Conservation (phyloP, 306 rosid species). For the Albizia julibrissin region DNA sequence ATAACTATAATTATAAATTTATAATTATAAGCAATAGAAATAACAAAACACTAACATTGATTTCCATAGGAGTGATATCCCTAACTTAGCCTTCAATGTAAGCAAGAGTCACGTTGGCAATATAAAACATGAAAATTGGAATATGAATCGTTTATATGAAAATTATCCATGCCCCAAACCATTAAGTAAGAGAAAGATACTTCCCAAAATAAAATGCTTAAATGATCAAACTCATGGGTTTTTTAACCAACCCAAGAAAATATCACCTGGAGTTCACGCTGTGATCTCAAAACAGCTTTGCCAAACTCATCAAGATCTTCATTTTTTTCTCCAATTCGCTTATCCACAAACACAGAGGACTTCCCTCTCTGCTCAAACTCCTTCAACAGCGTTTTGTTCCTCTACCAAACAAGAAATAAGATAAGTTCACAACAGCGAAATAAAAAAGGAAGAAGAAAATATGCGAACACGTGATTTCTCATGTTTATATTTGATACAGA, state of each 20-base stretch:
- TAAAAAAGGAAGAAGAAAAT: neutral
- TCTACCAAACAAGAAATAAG: slow-evolving; percentile 42
- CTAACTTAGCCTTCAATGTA: neutral
- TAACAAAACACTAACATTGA: neutral
- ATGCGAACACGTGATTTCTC: neutral
- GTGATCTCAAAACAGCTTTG: slow-evolving; percentile 79
- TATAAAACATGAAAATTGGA: neutral
- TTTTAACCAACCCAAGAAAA: neutral
- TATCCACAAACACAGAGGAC: slow-evolving; percentile 67
- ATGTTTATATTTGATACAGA: neutral
- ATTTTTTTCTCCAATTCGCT: slow-evolving; percentile 77
- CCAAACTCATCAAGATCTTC: slow-evolving; percentile 78
- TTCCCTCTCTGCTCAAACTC: slow-evolving; percentile 73
- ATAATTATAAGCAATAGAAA: too few relatives aligned
- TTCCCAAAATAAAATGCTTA: neutral
- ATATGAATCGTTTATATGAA: neutral
- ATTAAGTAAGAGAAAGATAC: neutral
- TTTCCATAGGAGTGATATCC: neutral
- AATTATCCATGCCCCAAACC: neutral
- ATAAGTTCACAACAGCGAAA: neutral
- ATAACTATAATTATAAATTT: neutral
- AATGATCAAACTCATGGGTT: neutral
- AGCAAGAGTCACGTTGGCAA: neutral
- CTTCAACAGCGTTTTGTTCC: slow-evolving; percentile 79
- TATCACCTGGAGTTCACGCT: slow-evolving; percentile 75